Percentiles rank a stretch among this genome's conserved stretches.
Evolutionary conservation across 1,284 basidiomycete species (phyloP).

Genomic region (Cutaneotrichosporon dermatis): DNA sequence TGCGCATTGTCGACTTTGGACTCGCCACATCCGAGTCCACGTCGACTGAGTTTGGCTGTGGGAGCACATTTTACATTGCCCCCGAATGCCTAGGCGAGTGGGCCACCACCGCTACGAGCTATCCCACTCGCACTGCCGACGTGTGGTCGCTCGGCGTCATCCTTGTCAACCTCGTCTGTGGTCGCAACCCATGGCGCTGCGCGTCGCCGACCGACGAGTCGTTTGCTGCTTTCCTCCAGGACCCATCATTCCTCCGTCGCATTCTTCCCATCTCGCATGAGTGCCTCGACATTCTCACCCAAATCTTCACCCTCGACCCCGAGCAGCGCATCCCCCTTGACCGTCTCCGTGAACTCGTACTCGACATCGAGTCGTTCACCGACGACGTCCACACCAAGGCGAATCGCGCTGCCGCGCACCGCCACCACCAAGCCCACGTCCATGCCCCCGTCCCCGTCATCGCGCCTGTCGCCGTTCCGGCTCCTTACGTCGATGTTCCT

Average conservation of each 20-base stretch:
- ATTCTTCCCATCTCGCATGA: constrained; percentile 60
- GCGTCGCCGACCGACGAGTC: constrained; percentile 67
- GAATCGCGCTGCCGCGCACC: constrained; percentile 29
- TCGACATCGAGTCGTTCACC: constrained; percentile 62
- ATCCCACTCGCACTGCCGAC: constrained; percentile 72
- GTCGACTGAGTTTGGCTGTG: constrained; percentile 83
- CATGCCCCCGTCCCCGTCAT: constrained; percentile 43
- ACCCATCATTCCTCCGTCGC: constrained; percentile 63
- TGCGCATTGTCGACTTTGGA: constrained; percentile 95
- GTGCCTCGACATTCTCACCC: constrained; percentile 55
- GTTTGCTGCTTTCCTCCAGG: constrained; percentile 63
- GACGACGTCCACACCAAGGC: constrained; percentile 57
- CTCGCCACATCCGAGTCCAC: constrained; percentile 84
- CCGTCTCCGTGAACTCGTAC: constrained; percentile 61
- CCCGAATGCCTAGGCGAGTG: constrained; percentile 82
- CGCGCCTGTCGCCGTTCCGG: constrained; percentile 11
- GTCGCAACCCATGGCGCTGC: constrained; percentile 80
- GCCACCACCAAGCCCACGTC: constrained; percentile 49
- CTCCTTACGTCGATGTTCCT: constrained; percentile 17
- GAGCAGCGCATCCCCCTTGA: constrained; percentile 58
- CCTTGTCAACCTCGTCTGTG: constrained; percentile 84
- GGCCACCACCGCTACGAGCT: constrained; percentile 52
- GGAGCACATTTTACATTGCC: constrained; percentile 50
- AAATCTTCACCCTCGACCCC: constrained; percentile 60
- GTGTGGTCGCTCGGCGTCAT: constrained; percentile 91